Evolutionary conservation across 1,284 basidiomycete species (phyloP).

Genomic region (Peniophora sp.): DNA sequence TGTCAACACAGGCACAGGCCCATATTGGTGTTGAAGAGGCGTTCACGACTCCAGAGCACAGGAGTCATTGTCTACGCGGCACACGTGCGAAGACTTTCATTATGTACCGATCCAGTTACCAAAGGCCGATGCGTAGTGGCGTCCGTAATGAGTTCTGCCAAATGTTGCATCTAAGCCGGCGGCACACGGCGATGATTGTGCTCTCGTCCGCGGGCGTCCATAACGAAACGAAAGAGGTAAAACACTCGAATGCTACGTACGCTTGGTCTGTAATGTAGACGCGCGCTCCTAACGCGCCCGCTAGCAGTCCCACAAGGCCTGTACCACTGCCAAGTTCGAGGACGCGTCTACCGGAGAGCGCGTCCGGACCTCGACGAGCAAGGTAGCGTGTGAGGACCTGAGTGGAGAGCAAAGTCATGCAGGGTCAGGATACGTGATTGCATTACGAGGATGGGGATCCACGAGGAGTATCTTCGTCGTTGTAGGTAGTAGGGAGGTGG

Average conservation of each 20-base stretch:
- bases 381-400: constrained; percentile 77
- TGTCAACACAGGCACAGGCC: too few species aligned
- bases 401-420: constrained; percentile 1
- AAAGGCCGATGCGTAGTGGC: too few species aligned
- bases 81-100: too few species aligned
- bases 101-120: too few species aligned
- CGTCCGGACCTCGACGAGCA: constrained; percentile 40
- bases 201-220: constrained; percentile 4
- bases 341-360: constrained; percentile 48
- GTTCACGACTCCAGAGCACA: too few species aligned
- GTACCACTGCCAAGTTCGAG: constrained; percentile 88
- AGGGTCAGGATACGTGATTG: too few species aligned
- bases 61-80: too few species aligned
- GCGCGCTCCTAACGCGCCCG: constrained; percentile 55
- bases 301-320: constrained; percentile 83
- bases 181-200: constrained; percentile 1
- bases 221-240: constrained; percentile 1
- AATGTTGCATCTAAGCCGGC: too few species aligned
- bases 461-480: background rate
- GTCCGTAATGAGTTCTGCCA: too few species aligned
- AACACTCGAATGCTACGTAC: constrained; percentile 40
- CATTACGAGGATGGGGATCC: constrained; percentile 1
- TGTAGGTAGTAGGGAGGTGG: background rate
- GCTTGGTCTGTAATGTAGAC: constrained; percentile 87
- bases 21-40: too few species aligned